Conservation (phyloP, 768 basidiomycete genomes). For the Russula emetica region DNA sequence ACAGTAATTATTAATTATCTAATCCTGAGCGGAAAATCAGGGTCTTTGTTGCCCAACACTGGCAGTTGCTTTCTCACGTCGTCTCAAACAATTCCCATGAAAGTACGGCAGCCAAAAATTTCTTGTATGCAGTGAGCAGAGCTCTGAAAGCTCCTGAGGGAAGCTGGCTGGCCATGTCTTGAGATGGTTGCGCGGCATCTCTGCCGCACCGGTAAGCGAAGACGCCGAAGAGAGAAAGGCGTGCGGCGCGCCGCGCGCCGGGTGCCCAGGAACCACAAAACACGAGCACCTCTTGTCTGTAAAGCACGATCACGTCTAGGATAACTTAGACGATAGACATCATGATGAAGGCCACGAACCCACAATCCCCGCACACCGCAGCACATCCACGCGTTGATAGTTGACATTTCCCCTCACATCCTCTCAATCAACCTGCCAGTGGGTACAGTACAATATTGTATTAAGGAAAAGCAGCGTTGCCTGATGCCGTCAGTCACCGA, state of each 20-base stretch:
- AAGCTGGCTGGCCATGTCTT: constrained; percentile 32
- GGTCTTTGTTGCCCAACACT: too few species aligned
- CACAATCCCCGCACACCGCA: constrained; percentile 48
- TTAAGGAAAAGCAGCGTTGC: not conserved
- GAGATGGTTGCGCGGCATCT: constrained; percentile 34
- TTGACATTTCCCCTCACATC: not conserved
- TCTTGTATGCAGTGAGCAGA: constrained; percentile 41
- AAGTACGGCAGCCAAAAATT: constrained; percentile 38
- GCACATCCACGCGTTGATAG: constrained; percentile 51
- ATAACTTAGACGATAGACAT: too few species aligned
- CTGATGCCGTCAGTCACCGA: not conserved
- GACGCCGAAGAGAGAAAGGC: constrained; percentile 32
- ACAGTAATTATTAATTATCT: too few species aligned
- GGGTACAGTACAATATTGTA: not conserved
- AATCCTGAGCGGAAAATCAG: too few species aligned
- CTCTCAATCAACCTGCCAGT: not conserved
- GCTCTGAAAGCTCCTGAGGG: constrained; percentile 39
- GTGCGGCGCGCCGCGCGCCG: too few species aligned
- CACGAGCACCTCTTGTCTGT: not conserved
- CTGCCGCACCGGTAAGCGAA: constrained; percentile 45
- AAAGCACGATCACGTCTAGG: constrained; percentile 40
- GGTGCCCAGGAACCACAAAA: constrained; percentile 42
- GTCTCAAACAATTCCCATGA: constrained; percentile 27
- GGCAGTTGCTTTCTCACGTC: constrained; percentile 19
- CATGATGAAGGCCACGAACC: constrained; percentile 32